A percentile compares a stretch with the other conserved stretches of the same genome.
Conservation (phyloP, 2,329 filamentous ascomycete species). For the Fusarium oligoseptatum region DNA sequence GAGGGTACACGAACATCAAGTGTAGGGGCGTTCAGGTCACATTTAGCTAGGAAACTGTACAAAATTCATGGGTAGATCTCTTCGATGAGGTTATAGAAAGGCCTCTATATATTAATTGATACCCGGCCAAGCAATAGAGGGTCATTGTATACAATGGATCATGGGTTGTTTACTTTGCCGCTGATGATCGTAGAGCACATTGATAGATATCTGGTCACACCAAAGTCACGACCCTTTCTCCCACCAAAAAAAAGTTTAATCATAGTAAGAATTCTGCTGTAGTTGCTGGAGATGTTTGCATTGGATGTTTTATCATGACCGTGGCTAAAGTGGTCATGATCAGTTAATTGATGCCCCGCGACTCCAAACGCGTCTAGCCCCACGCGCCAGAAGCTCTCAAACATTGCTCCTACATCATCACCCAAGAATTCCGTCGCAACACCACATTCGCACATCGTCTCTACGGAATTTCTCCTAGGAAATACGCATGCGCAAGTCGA, state of each 20-base stretch:
- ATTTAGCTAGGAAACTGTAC: not conserved
- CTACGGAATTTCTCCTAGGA: not conserved
- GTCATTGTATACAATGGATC: not conserved
- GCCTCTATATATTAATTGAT: constrained; percentile 2
- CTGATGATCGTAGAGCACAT: not conserved
- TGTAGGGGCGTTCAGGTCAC: not conserved
- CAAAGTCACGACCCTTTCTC: not conserved
- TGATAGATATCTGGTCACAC: not conserved
- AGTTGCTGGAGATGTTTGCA: not conserved
- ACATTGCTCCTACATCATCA: constrained; percentile 43
- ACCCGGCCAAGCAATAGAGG: not conserved
- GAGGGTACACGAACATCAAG: too few species aligned
- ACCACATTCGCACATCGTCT: not conserved
- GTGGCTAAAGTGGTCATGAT: not conserved
- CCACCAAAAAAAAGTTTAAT: not conserved
- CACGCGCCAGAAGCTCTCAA: constrained; percentile 41
- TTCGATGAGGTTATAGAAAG: not conserved
- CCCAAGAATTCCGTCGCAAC: constrained; percentile 10
- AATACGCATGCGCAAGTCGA: constrained; percentile 18
- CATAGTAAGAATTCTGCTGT: not conserved
- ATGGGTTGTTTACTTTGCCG: not conserved
- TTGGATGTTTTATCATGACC: not conserved
- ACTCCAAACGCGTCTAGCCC: constrained; percentile 42
- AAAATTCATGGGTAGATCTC: not conserved
- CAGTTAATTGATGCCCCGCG: constrained; percentile 41